Evolutionary conservation across 2,329 filamentous ascomycete species (phyloP), one percentile per base, ranked within the genome.

Genomic region (Colletotrichum horii): DNA sequence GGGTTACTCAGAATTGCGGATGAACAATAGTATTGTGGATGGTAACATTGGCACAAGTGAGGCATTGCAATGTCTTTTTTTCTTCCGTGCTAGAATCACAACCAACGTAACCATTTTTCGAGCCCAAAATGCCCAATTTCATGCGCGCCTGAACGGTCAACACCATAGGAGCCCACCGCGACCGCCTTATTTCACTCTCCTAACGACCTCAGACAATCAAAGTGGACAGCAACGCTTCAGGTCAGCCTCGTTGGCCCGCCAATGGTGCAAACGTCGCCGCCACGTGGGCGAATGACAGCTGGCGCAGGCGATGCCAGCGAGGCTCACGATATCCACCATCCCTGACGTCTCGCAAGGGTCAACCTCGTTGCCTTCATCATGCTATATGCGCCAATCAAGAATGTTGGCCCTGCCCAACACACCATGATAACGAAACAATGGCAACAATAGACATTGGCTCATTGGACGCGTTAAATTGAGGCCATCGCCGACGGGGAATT

Each of bases 311-410:
- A 60, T 67, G 70, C 64, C 65, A 65, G 26, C 70, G 58, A 75
- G 70, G 58, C 48, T 60, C 19, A 26, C 22, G 32, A 56, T 28
- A 56, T 16, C 30, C 64, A 60, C 65, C 64, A 68, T 38, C 64
- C 43, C 43, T 22, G 22, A 5, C 14, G 3, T 14, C 14, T 24
- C 30, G 1, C 74, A 55, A 48, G 72, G 73, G 26, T 73, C 22
- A 68, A 64, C 74, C 74, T 30, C 74, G 74, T 73, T 36, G 71
- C n/a, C n/a, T 19, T 48, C 26, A 4, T 55, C 48, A 73, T 73
- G 70, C 74, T 15, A 15, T 43, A 30, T 32, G 12, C 43, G 8
- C 48, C 34, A 38, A 22, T 52, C 72, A 19, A 30, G 15, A 15
- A 22, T 15, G n/a, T 16, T 34, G 15, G 48, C 60, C 67, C 58